Evolutionary conservation across 805 yeast species (phyloP), one percentile per base, ranked within the genome.

Genomic region (Candida montana): DNA sequence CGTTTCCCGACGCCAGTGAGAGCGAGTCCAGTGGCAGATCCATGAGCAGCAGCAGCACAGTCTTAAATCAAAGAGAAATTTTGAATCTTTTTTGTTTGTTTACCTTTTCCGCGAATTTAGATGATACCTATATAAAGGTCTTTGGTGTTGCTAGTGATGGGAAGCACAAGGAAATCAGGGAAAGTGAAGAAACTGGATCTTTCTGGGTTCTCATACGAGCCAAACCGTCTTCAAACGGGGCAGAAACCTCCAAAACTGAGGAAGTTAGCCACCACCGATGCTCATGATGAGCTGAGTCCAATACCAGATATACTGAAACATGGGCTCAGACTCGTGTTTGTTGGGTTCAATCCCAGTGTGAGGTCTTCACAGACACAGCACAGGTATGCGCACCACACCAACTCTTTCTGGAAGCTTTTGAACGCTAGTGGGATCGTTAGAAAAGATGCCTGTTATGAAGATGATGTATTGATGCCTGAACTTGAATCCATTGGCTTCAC

Each of bases 301-400:
- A 26, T 57, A 10, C 59, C 61, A 3, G 58, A 56, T 27, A 32
- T 57, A 5, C 35, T 57, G 4, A 19, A 24, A 7, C 29, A 31
- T 1, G 46, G 55, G 6, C 51, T 74, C 19, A 49, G 50, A 5
- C 53, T 81, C 1, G 67, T 83, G 4, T 83, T 83, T 50, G 68
- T 83, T 3, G 93, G 93, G 1, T 81, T 70, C 63, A 83, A 83
- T 51, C 93, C 93, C 0, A 85, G 90, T 3, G 58, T 77, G 4
- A 70, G 69, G 51, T 80, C 89, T 1, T 74, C 86, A 0, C 50
- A 61, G 16, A 57, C 62, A 8, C 88, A 83, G 27, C 90, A 83
- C 54, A 77, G 82, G 52, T 83, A 79, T 56, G 91, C 91, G 0
- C 90, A 84, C 54, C 74, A 63, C 16, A 69, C 84, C 11, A 83